Percentiles rank a stretch among this genome's conserved stretches.
These are phyloP conservation scores for Iberis pinnata DNA, from an alignment of 345 rosid species.

Conservation along the genomic window DNA sequence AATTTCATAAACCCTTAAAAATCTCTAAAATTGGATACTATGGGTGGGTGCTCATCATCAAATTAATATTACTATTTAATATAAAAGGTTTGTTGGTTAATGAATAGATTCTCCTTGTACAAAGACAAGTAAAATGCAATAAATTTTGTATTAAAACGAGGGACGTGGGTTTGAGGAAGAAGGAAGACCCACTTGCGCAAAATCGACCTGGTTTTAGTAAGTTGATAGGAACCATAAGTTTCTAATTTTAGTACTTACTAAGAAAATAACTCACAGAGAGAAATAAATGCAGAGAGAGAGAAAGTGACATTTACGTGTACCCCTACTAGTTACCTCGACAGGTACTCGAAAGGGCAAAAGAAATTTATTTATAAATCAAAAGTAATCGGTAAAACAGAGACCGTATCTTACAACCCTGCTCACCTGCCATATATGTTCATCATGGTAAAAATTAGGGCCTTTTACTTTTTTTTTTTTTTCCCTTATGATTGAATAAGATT, in stretches of 20 bases:
- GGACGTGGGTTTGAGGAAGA: constrained; percentile 11
- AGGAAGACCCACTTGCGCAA: constrained; percentile 29
- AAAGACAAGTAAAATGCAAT: neutral
- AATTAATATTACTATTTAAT: no score
- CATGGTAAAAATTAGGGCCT: no score
- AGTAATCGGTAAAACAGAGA: no score
- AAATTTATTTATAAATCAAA: no score
- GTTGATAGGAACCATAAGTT: constrained; percentile 17
- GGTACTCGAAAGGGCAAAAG: constrained; percentile 27
- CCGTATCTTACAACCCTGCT: no score
- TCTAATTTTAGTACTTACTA: constrained; percentile 28
- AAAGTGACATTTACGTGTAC: constrained; percentile 15
- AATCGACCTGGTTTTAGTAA: constrained; percentile 27
- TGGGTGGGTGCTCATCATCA: no score
- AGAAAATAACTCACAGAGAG: constrained; percentile 11
- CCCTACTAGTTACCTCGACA: constrained; percentile 8
- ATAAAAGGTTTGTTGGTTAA: no score
- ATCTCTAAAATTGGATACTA: no score
- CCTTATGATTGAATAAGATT: no score
- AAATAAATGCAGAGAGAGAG: constrained; percentile 1
- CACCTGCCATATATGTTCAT: no score
- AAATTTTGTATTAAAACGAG: neutral
- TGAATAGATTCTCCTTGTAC: constrained; percentile 2
- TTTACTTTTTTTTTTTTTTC: no score
- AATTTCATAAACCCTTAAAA: no score